Evolutionary conservation across 1,284 basidiomycete species (phyloP).

Genomic region (Kwoniella shivajii): DNA sequence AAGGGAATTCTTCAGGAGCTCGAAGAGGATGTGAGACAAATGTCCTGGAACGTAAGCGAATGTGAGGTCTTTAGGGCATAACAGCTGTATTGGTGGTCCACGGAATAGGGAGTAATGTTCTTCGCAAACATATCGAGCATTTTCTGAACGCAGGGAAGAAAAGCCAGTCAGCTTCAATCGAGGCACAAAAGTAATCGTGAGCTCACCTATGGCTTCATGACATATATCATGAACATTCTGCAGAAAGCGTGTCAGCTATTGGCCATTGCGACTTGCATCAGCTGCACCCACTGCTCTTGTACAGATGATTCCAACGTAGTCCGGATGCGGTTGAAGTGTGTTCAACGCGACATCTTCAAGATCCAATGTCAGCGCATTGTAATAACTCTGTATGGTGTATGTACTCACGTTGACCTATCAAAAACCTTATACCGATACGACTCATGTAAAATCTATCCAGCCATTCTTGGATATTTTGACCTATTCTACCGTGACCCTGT

Average conservation of each 20-base stretch:
- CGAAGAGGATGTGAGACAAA: constrained; percentile 88
- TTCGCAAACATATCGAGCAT: constrained; percentile 96
- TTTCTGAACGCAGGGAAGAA: no score
- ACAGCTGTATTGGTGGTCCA: constrained; percentile 93
- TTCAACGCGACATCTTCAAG: constrained; percentile 82
- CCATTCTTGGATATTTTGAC: constrained; percentile 91
- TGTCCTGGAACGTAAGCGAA: constrained; percentile 93
- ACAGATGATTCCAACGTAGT: constrained; percentile 98
- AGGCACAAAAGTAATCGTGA: neutral
- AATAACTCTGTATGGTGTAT: neutral
- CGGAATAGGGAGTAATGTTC: constrained; percentile 95
- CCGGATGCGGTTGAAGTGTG: constrained; percentile 79
- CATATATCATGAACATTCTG: constrained; percentile 92
- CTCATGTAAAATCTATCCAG: constrained; percentile 97
- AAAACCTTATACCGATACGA: constrained; percentile 92
- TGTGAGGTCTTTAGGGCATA: constrained; percentile 82
- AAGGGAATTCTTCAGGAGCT: constrained; percentile 97
- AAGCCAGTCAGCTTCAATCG: no score
- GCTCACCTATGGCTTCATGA: constrained; percentile 80
- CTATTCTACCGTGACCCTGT: constrained; percentile 55
- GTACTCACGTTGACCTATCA: constrained; percentile 71
- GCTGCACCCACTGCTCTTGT: constrained; percentile 72
- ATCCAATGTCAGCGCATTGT: constrained; percentile 15
- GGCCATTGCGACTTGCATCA: neutral
- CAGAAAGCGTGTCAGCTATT: constrained; percentile 13